Conservation (phyloP, 2,329 filamentous ascomycete species). For the Metarhizium brunneum region DNA sequence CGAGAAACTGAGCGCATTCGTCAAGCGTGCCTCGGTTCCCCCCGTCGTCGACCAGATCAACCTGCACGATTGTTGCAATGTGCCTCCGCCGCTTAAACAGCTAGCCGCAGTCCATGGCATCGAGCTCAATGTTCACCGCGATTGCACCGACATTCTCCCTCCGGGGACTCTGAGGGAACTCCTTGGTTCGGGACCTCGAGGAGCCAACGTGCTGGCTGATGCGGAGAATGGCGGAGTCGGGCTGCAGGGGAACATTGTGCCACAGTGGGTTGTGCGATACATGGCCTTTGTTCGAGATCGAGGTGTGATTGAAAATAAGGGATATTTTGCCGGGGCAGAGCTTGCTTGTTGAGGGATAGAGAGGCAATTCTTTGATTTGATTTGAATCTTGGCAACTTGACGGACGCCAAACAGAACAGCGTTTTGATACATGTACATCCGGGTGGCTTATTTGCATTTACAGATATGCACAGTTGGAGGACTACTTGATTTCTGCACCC, state of each 20-base stretch:
- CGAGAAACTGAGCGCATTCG: constrained; percentile 68
- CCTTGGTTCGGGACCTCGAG: constrained; percentile 60
- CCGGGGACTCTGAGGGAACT: constrained; percentile 77
- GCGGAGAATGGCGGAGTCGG: constrained; percentile 41
- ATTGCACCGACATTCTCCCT: constrained; percentile 86
- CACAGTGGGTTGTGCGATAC: constrained; percentile 95
- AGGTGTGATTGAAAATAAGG: constrained; percentile 96
- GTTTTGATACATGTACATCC: neutral
- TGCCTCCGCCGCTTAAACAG: constrained; percentile 75
- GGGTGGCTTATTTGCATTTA: neutral
- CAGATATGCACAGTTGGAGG: neutral
- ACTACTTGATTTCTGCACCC: neutral
- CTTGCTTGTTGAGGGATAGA: constrained; percentile 35
- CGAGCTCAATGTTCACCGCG: constrained; percentile 85
- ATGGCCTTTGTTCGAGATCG: constrained; percentile 89
- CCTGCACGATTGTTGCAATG: constrained; percentile 88
- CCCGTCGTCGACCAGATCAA: constrained; percentile 95
- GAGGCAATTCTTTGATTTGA: neutral
- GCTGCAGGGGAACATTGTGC: constrained; percentile 67
- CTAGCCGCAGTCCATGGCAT: constrained; percentile 78
- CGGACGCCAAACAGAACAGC: neutral
- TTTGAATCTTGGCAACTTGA: neutral
- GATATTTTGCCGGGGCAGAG: constrained; percentile 85
- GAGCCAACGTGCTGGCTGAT: constrained; percentile 67
- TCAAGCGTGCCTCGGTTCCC: constrained; percentile 59